These are phyloP conservation scores for Sarcodon sp. DNA, from an alignment of 768 basidiomycete genomes.

Conservation along the genomic window DNA sequence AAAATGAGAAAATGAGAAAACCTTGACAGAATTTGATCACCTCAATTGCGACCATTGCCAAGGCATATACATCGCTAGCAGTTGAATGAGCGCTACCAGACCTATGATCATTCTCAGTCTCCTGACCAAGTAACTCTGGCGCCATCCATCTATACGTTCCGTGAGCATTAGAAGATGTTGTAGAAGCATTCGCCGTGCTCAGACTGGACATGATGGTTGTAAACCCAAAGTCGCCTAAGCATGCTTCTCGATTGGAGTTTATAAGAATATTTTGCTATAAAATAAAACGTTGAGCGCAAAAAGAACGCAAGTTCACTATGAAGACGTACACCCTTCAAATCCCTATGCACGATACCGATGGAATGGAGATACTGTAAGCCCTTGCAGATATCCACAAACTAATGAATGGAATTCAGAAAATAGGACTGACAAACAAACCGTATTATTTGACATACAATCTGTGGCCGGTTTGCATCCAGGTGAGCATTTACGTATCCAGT, in stretches of 20 bases:
- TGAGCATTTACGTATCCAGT: background rate
- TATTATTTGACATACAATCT: background rate
- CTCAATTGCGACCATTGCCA: constrained; percentile 6
- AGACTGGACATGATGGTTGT: constrained; percentile 5
- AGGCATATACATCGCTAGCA: constrained; percentile 9
- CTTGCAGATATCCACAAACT: constrained; percentile 9
- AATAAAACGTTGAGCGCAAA: background rate
- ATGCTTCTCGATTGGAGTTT: background rate
- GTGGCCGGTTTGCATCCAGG: background rate
- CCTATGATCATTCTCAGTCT: background rate
- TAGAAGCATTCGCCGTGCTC: constrained; percentile 6
- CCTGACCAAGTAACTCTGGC: constrained; percentile 7
- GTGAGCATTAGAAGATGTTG: background rate
- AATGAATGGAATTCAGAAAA: background rate
- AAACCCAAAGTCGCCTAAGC: constrained; percentile 14
- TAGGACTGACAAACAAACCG: background rate
- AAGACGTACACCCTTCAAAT: constrained; percentile 9
- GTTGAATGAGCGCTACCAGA: background rate
- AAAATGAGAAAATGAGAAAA: background rate
- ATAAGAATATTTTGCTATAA: background rate
- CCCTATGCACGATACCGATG: constrained; percentile 9
- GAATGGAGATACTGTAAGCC: constrained; percentile 11
- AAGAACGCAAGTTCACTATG: background rate
- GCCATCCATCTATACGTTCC: constrained; percentile 11
- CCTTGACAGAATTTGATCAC: background rate